Percentiles rank a stretch among this genome's conserved stretches.
Conservation (phyloP, 257 asterid genomes). For the Plantago elongata region DNA sequence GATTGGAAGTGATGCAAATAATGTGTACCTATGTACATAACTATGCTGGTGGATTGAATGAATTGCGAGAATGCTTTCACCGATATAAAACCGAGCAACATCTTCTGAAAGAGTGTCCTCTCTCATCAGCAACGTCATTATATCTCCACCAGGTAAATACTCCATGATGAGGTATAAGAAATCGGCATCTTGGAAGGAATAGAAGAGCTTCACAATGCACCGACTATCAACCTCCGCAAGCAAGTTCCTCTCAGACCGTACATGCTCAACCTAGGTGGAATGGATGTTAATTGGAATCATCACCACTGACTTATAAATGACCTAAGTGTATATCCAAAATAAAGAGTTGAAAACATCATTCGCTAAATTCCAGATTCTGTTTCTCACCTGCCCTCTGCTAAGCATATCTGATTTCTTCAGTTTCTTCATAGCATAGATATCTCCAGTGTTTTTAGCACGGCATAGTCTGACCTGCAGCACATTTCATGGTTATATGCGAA, state of each 20-base stretch:
- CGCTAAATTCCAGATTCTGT: background rate
- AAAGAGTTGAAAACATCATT: background rate
- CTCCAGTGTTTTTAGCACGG: slow-evolving; percentile 80
- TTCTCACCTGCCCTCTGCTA: slow-evolving; percentile 89
- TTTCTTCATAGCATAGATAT: slow-evolving; percentile 92
- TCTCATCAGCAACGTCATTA: slow-evolving; percentile 94
- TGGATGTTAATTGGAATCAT: slow-evolving; percentile 6
- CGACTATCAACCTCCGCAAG: slow-evolving; percentile 98
- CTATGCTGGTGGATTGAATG: slow-evolving; percentile 88
- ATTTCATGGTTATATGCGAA: slow-evolving; percentile 20
- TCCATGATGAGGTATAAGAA: slow-evolving; percentile 92
- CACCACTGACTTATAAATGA: background rate
- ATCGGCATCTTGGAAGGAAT: slow-evolving; percentile 94
- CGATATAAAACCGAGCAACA: slow-evolving; percentile 89
- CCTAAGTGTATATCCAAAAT: background rate
- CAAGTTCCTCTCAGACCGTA: slow-evolving; percentile 94
- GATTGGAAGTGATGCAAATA: background rate
- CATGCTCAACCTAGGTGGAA: slow-evolving; percentile 85
- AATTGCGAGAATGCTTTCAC: slow-evolving; percentile 86
- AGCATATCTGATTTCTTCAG: slow-evolving; percentile 94
- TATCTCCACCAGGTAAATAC: slow-evolving; percentile 97
- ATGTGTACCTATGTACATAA: slow-evolving; percentile 75
- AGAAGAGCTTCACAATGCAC: slow-evolving; percentile 88
- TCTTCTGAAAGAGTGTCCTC: slow-evolving; percentile 85
- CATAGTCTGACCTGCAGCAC: slow-evolving; percentile 84